Evolutionary conservation across 2,329 filamentous ascomycete genomes (phyloP).

Genomic region (Diplodia seriata): DNA sequence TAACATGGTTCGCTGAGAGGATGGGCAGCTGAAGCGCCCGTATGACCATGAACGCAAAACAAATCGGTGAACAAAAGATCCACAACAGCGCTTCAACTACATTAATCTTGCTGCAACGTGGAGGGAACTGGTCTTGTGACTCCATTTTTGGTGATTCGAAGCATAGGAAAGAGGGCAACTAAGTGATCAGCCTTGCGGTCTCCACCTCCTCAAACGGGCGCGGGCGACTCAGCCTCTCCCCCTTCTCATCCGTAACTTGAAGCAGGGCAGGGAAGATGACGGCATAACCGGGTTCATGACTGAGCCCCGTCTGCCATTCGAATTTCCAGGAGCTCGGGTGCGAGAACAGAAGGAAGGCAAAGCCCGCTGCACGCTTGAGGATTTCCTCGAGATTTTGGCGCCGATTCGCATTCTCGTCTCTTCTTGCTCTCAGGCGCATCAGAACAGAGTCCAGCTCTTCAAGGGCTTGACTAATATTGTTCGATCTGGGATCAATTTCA

Average conservation of each 20-base stretch:
- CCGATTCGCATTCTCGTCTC: slow-evolving; percentile 39
- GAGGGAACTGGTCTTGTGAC: neutral
- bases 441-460: slow-evolving; percentile 41
- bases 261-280: slow-evolving; percentile 43
- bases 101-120: neutral
- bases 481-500: slow-evolving; percentile 39
- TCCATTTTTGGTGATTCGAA: too few relatives aligned
- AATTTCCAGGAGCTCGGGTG: slow-evolving; percentile 46
- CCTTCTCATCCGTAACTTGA: slow-evolving; percentile 43
- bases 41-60: neutral
- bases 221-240: slow-evolving; percentile 40
- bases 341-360: slow-evolving; percentile 47
- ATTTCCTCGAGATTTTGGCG: slow-evolving; percentile 46
- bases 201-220: slow-evolving; percentile 38
- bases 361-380: slow-evolving; percentile 44
- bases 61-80: neutral
- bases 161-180: neutral
- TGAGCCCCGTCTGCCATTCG: slow-evolving; percentile 41
- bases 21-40: neutral
- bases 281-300: slow-evolving; percentile 38
- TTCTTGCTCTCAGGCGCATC: slow-evolving; percentile 34
- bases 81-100: neutral
- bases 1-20: too few relatives aligned
- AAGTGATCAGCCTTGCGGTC: neutral
- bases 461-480: slow-evolving; percentile 38